Evolutionary conservation across 257 asterid genomes (phyloP), one percentile per base, ranked within the genome.

Genomic region (Solanum dulcamara): DNA sequence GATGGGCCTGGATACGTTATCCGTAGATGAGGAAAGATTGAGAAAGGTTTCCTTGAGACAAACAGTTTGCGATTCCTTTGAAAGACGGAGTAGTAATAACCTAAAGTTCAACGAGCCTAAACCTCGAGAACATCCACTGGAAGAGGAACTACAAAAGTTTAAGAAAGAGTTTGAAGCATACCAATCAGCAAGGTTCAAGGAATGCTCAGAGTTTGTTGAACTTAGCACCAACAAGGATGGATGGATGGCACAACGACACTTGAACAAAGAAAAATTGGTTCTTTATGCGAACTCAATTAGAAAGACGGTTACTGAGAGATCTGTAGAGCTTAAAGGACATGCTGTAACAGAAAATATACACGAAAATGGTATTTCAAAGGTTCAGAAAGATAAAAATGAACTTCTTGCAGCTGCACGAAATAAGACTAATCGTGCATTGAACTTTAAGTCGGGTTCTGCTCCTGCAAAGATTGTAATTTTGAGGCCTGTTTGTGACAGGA

Each of bases 101-200:
- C 46, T 48, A 70, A 92, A 86, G 85, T 75, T 14, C 85, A 85
- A 87, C 83, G 94, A 87, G 90, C 94, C 92, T 57, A 95, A 89
- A 82, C 91, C 90, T 18, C 93, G 98, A 64, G 98, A 94, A 87
- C 99, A 97, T 87, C 99, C 99, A 87, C 99, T 95, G 88, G 98
- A 97, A 88, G 98, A 92, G 89, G 98, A 97, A 87, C 90, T 97
- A 42, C 96, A 95, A 89, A 95, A 91, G 91, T 97, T 95, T 42
- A 97, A 95, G 97, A 93, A 90, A 89, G 99, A 97, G 46, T 97
- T 97, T 84, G 99, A 92, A 90, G 98, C 98, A 86, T 95, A 95
- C 93, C 98, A 94, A 90, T 86, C 93, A 42, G 92, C 92, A 81
- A 90, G 98, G 59, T 90, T 92, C 35, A 90, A 90, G 86, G 93